Evolutionary conservation across 2,329 filamentous ascomycete genomes (phyloP), one percentile per base, ranked within the genome.

Genomic region (Tolypocladium amazonense): DNA sequence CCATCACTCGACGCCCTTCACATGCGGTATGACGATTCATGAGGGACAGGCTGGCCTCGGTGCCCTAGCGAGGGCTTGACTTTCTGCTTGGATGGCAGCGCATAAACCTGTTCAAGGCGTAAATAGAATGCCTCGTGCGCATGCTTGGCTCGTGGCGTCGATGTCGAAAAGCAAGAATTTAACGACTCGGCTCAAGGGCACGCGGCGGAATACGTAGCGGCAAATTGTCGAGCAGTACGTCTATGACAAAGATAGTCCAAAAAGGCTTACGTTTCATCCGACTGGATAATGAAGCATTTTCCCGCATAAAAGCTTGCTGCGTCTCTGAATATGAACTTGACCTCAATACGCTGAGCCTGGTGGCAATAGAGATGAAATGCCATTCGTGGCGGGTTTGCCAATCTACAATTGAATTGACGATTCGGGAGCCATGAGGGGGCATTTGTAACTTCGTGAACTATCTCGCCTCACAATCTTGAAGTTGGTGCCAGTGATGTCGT

Each of bases 11-110:
- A 12, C 8, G 11, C 23, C 12, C 15, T 33, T 23, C 38, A 39
- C 39, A 25, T 60, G 65, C 55, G 63, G 58, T 62, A 62, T 66
- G 61, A 66, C 62, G 64, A 69, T 65, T 65, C 59, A 68, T 64
- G 61, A 64, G 58, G 60, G 64, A 56, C 59, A 62, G 62, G 57
- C 56, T 50, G 47, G 45, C 41, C 43, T 50, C 54, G 56, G 55
- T 60, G 57, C 54, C 55, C 53, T 59, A 56, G 18, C 8, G 8
- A 33, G 6, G 50, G 50, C 30, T 27, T 54, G 4, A 4, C 11
- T 15, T 54, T 35, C 7, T 53, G 12, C 11, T 37, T 54, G 30
- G 5, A 54, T 11, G 20, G 23, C 50, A n/a, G 50, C 20, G 37
- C 20, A 14, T 35, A 18, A 20, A 54, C 30, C 18, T 35, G 50